These are phyloP conservation scores for Pleurotus tuber-regium DNA, from an alignment of 768 basidiomycete species.

Conservation along the genomic window DNA sequence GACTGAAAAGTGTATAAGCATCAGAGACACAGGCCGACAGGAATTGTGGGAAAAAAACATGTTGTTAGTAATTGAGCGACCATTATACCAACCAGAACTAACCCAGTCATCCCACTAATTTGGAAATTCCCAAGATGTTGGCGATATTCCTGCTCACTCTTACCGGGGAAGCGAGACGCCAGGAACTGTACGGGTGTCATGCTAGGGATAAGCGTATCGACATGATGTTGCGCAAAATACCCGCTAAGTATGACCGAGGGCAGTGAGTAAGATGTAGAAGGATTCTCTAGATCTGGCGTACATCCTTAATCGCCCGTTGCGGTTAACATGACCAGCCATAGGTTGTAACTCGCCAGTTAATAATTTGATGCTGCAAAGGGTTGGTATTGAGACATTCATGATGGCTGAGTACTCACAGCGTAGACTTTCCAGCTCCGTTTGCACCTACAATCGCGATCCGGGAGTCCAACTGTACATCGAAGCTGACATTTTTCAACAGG, in stretches of 20 bases:
- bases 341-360: conserved; percentile 83
- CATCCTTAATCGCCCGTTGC: conserved; percentile 92
- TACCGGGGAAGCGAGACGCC: conserved; percentile 88
- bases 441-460: conserved; percentile 94
- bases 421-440: conserved; percentile 96
- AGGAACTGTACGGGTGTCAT: conserved; percentile 95
- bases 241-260: conserved; percentile 62
- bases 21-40: conserved; percentile 5
- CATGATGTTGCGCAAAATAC: conserved; percentile 95
- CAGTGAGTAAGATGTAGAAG: conserved; percentile 9
- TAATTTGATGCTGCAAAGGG: conserved; percentile 74
- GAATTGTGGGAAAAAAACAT: too few relatives aligned
- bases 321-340: conserved; percentile 73
- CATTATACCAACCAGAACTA: conserved; percentile 17
- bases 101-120: conserved; percentile 95
- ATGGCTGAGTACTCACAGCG: conserved; percentile 52
- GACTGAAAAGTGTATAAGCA: conserved; percentile 29
- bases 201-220: conserved; percentile 81
- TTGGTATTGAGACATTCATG: not conserved
- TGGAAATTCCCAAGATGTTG: conserved; percentile 96
- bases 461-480: conserved; percentile 93
- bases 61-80: too few relatives aligned
- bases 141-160: conserved; percentile 95
- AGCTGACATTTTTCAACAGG: conserved; percentile 75
- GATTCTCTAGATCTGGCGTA: conserved; percentile 24